Base-by-base conservation (phyloP, 768 basidiomycete species). In the Clitopilus passeckerianus region DNA sequence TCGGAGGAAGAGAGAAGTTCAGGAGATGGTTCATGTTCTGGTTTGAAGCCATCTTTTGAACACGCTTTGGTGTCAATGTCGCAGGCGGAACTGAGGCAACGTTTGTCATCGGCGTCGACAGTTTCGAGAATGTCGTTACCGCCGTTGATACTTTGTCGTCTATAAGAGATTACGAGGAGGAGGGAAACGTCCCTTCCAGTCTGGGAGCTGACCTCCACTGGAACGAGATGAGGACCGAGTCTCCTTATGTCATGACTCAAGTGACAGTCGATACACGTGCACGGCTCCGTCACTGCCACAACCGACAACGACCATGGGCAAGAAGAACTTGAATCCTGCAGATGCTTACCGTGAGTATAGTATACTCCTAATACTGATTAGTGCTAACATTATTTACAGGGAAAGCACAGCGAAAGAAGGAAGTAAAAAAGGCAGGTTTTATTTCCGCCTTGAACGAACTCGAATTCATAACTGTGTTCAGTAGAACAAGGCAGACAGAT, bases 391-490 rank as follows among this genome's bases (percentile, higher is more conserved):
- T 23, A 64, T 56, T 27, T 34, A 34, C 65, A 97, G 95, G 95
- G 58, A 98, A 98, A 75, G 87, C 92, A 2, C 89, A 88, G 69
- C 82, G 93, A 60, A 95, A 94, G 73, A 98, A 95, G 71, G 96
- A 99, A 71, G 77, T 98, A 46, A 96, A 96, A 77, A 96, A 94
- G 88, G 94, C 87, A 74, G 64, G 84, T 63, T 22, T 34, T 27
- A 27, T 55, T 44, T 14, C 33, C 22, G 3, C 34, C 53, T n/a
- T 46, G 18, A 37, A 37, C 18, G 63, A 63, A 52, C 62, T 58
- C 53, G 61, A 60, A 50, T 57, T 35, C 46, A 54, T 57, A 56
- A 34, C 57, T 57, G 58, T 65, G 56, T 80, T 73, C 73, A 86
- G 83, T 88, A 95, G 93, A 96, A 98, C 80, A 98, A 97, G 79